These are phyloP conservation scores for Panicum virgatum DNA, from an alignment of 202 grass and related monocot genomes.

Conservation along the genomic window DNA sequence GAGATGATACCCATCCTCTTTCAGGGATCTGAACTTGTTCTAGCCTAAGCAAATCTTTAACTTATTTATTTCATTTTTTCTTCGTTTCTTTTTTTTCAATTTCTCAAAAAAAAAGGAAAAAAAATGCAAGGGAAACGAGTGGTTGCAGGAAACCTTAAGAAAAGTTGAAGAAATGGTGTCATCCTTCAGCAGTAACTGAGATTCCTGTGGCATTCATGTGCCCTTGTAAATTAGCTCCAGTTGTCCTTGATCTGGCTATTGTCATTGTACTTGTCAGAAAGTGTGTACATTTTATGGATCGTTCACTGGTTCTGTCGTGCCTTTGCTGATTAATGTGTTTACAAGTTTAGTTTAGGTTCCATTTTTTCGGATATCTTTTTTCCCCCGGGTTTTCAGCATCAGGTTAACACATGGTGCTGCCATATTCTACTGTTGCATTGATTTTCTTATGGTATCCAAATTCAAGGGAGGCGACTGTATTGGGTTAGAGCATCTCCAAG, in stretches of 20 bases:
- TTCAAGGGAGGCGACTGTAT: neutral
- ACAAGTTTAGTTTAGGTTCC: neutral
- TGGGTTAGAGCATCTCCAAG: no score
- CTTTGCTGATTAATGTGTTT: slow-evolving; percentile 9
- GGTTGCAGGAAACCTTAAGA: slow-evolving; percentile 28
- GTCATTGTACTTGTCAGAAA: slow-evolving; percentile 32
- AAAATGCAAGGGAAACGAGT: slow-evolving; percentile 15
- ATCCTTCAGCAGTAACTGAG: slow-evolving; percentile 14
- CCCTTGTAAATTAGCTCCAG: slow-evolving; percentile 36
- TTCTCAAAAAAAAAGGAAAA: slow-evolving; percentile 34
- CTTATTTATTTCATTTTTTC: slow-evolving; percentile 43
- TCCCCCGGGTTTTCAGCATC: neutral
- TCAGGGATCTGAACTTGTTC: slow-evolving; percentile 45
- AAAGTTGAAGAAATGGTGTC: slow-evolving; percentile 11
- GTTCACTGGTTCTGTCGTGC: slow-evolving; percentile 33
- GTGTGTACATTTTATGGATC: slow-evolving; percentile 39
- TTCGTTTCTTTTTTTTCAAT: neutral
- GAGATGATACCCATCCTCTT: slow-evolving; percentile 62
- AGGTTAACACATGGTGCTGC: neutral
- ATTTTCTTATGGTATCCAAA: neutral
- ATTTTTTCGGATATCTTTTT: neutral
- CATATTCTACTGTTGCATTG: neutral
- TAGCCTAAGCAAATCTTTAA: slow-evolving; percentile 47
- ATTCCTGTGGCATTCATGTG: slow-evolving; percentile 38
- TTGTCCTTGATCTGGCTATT: slow-evolving; percentile 53